Conservation (phyloP, 768 basidiomycete species). For the Botryobasidium botryosum region DNA sequence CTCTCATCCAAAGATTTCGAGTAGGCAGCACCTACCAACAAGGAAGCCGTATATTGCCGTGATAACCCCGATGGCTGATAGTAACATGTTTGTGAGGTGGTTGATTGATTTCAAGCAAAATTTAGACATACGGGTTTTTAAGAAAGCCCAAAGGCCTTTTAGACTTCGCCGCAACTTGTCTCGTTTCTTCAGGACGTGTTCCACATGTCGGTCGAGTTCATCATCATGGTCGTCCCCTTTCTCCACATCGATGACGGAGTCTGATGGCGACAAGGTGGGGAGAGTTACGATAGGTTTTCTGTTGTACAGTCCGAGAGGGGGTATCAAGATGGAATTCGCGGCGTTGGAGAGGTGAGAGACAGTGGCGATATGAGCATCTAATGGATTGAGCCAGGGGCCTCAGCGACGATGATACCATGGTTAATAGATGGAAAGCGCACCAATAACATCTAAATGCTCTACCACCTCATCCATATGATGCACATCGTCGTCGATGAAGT, state of each 20-base stretch:
- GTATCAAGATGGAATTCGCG: constrained; percentile 63
- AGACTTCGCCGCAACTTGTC: constrained; percentile 41
- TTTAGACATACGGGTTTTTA: constrained; percentile 54
- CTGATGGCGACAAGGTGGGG: constrained; percentile 19
- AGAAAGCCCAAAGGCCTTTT: constrained; percentile 62
- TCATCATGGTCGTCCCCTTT: constrained; percentile 22
- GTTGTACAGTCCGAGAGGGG: constrained; percentile 50
- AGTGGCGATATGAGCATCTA: constrained; percentile 59
- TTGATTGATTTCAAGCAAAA: background rate
- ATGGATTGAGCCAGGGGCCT: constrained; percentile 1
- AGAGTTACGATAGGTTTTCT: constrained; percentile 51
- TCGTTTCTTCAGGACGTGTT: constrained; percentile 49
- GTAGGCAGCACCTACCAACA: constrained; percentile 30
- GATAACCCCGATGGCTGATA: constrained; percentile 48
- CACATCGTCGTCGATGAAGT: constrained; percentile 14
- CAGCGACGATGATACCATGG: background rate
- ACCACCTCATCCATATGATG: constrained; percentile 63
- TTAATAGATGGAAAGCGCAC: constrained; percentile 21
- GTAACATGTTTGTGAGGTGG: background rate
- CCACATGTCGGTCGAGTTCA: constrained; percentile 58
- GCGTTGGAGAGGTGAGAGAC: constrained; percentile 63
- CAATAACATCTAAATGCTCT: constrained; percentile 69
- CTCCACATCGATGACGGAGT: constrained; percentile 11
- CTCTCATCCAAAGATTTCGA: constrained; percentile 1
- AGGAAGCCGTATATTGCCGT: constrained; percentile 64